Base-by-base conservation (phyloP, 345 rosid genomes). In the Populus deltoides region DNA sequence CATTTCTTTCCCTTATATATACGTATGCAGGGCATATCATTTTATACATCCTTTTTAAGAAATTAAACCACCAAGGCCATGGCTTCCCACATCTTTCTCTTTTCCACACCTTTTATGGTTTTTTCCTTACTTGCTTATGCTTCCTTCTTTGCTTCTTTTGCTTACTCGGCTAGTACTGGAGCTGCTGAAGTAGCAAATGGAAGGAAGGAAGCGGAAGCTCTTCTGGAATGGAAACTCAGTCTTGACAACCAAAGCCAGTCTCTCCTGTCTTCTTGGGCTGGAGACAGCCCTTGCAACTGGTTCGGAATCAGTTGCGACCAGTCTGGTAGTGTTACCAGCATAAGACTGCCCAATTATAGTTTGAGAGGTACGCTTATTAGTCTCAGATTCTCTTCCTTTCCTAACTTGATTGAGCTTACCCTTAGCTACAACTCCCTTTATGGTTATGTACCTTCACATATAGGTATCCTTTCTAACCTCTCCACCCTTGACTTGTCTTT, bases 181-280 rank as follows among this genome's bases (percentile, higher is more conserved):
- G 10, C 2, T 31, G 31, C 31, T 66, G 10, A 66, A 31, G 69
- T 66, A 5, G 13, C 12, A 8, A 8, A 7, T 0, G 43, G n/a
- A 29, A 8, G 29, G 29, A 29, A 62, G 33, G 78, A 81, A 75
- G 77, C 77, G 0, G 45, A 66, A 17, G 79, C 82, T 31, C 82
- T 82, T 7, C 79, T 82, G 20, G 20, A 38, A 66, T 78, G 85
- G 82, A 82, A 78, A 79, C 47, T 55, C 13, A 71, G 22, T 27
- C 79, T 82, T 17, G 69, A 71, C n/a, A 75, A 5, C 41, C 53
- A 72, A 13, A 82, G 62, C 31, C 82, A 10, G 7, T 18, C 73
- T n/a, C 27, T 71, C 16, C 47, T 77, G 2, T 22, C 66, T 13
- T 70, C 85, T 1, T 77, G 79, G 79, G 29, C 36, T 20, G 70